Conservation (phyloP, 352 stramenopile species). For the Vaucheria bursata region DNA sequence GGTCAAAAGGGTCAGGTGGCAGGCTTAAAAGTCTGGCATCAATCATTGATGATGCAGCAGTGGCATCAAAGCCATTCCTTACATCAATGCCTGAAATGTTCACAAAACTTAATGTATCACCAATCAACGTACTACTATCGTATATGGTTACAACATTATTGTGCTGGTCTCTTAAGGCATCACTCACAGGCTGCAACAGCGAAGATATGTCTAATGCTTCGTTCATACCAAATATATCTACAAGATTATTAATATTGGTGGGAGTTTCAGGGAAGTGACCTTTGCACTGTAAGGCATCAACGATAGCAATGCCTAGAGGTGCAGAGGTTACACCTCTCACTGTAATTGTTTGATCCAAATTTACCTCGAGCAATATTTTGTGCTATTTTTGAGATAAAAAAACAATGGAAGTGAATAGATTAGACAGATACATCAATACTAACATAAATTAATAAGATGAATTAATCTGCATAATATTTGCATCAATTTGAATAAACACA, state of each 20-base stretch:
- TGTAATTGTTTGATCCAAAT: background rate
- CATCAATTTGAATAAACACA: too few species aligned
- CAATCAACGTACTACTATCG: too few species aligned
- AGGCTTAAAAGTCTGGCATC: background rate
- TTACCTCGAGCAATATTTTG: slow-evolving; percentile 15
- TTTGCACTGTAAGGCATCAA: background rate
- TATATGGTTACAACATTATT: too few species aligned
- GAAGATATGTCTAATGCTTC: background rate
- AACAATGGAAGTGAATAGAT: too few species aligned
- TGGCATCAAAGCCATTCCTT: too few species aligned
- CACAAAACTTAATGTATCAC: too few species aligned
- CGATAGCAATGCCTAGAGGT: background rate
- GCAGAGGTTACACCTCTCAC: background rate
- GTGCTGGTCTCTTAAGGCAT: too few species aligned
- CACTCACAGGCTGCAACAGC: background rate
- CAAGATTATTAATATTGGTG: slow-evolving; percentile 29
- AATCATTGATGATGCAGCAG: background rate
- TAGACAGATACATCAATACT: too few species aligned
- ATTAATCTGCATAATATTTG: too few species aligned
- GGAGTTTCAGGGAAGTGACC: background rate
- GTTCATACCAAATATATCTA: slow-evolving; percentile 21
- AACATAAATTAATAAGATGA: too few species aligned
- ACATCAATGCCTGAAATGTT: too few species aligned
- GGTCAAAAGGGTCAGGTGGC: background rate
- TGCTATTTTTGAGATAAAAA: too few species aligned